Base-by-base conservation (phyloP, 441 rosid genomes). In the Raphanus hybrid region DNA sequence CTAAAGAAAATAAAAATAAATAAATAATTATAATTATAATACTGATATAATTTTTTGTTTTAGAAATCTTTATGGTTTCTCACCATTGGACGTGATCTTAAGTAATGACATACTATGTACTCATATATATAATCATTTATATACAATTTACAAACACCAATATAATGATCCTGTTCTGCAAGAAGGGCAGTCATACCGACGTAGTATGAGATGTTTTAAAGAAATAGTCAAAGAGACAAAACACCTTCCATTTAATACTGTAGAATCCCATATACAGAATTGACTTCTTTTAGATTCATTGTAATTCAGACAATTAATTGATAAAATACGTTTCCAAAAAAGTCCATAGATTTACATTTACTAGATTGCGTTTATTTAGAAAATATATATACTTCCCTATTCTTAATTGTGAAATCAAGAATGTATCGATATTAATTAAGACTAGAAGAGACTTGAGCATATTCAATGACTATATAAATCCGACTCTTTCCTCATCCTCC, bases 381-480 rank as follows among this genome's bases (percentile, higher is more conserved):
- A 48, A 48, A 4, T 48, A 4, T 48, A 1, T 12, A 41, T 41
- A 41, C 48, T 52, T 54, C 6, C 27, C 8, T 55, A 55, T 55
- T 55, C 59, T 54, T 50, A 50, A 43, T 3, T 3, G 7, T 18
- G 60, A 55, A 54, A 55, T 8, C 26, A 55, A 3, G 12, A 55
- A 1, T 55, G 4, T 55, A 55, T 55, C 27, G 0, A 1, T 8
- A 75, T 29, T 75, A 27, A 70, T 34, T 48, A 16, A 69, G 32
- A 11, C 63, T 35, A 7, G 11, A 63, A 50, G 1, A 60, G 55
- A 69, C 6, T 29, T 12, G 6, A 27, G 45, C 20, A 39, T 41
- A 55, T 18, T 34, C 58, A 62, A 39, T 15, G 35, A 9, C 18
- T 61, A 39, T 76, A 69, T 54, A 65, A 32, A 71, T 37, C 39